A percentile compares a stretch with the other conserved stretches of the same genome.
Conservation (phyloP, 441 rosid species). For the Croton setiger region DNA sequence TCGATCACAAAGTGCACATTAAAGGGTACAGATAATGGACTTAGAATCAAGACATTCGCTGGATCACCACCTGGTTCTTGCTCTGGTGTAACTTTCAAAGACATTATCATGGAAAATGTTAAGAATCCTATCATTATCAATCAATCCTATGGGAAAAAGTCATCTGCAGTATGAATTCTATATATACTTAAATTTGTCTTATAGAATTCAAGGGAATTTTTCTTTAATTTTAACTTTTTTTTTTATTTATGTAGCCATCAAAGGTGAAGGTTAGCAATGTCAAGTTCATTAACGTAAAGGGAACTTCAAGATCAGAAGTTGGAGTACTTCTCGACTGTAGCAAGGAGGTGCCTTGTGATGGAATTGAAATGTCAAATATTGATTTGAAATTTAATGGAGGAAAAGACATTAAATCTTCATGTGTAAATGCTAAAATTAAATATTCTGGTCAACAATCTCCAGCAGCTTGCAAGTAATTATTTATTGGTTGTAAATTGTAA, state of each 20-base stretch:
- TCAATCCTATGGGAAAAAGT: constrained; percentile 45
- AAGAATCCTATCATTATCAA: constrained; percentile 68
- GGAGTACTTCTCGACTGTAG: constrained; percentile 52
- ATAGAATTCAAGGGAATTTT: neutral
- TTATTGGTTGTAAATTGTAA: neutral
- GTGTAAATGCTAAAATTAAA: constrained; percentile 29
- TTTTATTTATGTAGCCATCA: constrained; percentile 36
- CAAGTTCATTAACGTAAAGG: constrained; percentile 43
- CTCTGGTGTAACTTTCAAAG: constrained; percentile 31
- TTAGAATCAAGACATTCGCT: constrained; percentile 66
- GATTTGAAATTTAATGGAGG: constrained; percentile 37
- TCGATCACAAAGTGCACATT: constrained; percentile 47
- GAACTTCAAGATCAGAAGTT: constrained; percentile 40
- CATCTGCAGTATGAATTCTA: constrained; percentile 17
- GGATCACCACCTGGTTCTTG: constrained; percentile 47
- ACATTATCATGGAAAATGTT: constrained; percentile 47
- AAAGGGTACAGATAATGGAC: constrained; percentile 45
- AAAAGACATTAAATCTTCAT: constrained; percentile 25
- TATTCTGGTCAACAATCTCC: constrained; percentile 44
- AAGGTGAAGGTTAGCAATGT: constrained; percentile 44
- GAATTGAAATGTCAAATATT: constrained; percentile 32
- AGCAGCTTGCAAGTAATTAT: constrained; percentile 35
- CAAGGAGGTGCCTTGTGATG: constrained; percentile 39
- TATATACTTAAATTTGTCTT: too few species aligned
- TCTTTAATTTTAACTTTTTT: too few species aligned